Conservation (phyloP, 202 grass and related monocot genomes). For the Miscanthus sacchariflorus region DNA sequence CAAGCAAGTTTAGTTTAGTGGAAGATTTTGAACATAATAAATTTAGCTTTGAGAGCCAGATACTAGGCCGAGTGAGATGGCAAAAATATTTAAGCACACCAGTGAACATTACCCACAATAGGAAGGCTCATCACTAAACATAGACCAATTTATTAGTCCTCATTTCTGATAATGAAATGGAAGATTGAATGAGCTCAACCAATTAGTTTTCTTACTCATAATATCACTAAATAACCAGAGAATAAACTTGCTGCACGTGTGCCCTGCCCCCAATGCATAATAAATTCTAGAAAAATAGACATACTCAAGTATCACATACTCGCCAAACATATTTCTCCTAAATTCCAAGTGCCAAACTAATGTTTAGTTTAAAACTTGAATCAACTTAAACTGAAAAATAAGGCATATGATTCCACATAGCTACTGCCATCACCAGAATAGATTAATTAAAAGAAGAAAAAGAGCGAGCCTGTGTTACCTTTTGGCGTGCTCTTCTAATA, state of each 20-base stretch:
- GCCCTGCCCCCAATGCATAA: neutral
- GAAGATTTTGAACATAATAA: neutral
- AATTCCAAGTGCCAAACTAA: conserved; percentile 27
- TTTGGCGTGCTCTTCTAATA: conserved; percentile 97
- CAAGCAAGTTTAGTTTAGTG: neutral
- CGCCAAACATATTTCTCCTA: conserved; percentile 7
- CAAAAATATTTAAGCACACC: neutral
- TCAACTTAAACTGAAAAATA: conserved; percentile 7
- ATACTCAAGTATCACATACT: neutral
- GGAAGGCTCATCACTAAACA: neutral
- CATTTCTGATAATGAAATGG: neutral
- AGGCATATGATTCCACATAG: neutral
- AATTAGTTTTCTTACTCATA: conserved; percentile 14
- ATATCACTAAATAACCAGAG: conserved; percentile 13
- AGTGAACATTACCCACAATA: conserved; percentile 8
- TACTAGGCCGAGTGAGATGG: conserved; percentile 3
- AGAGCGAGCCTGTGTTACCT: conserved; percentile 50
- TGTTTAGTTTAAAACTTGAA: conserved; percentile 34
- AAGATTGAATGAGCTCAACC: neutral
- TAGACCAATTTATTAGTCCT: neutral
- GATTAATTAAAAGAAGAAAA: neutral
- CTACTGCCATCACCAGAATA: neutral
- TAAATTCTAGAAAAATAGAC: neutral
- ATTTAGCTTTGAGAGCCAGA: neutral
- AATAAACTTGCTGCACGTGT: conserved; percentile 24